Conservation (phyloP, 176 grass and related monocot species). For the Hyparrhenia diplandra region DNA sequence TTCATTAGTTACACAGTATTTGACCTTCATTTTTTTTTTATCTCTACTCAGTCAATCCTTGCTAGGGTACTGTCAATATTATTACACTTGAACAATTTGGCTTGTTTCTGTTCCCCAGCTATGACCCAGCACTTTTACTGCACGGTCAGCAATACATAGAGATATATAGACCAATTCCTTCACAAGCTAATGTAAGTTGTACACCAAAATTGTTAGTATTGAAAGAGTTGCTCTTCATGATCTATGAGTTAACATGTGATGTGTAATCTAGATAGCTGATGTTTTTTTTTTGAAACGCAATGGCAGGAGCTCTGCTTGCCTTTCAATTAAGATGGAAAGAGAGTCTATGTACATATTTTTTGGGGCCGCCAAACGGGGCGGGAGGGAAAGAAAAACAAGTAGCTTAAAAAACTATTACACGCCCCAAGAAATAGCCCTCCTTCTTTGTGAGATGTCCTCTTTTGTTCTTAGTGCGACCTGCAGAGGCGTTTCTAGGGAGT, state of each 20-base stretch:
- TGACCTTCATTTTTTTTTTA: background rate
- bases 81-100: background rate
- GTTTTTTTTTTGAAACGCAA: too few relatives aligned
- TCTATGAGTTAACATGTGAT: background rate
- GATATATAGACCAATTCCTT: constrained; percentile 11
- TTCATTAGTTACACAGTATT: background rate
- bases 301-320: too few relatives aligned
- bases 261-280: background rate
- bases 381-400: too few relatives aligned
- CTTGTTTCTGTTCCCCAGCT: constrained; percentile 12
- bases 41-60: background rate
- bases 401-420: too few relatives aligned
- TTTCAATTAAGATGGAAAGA: too few relatives aligned
- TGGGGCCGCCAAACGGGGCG: too few relatives aligned
- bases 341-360: too few relatives aligned
- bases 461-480: too few relatives aligned
- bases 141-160: background rate
- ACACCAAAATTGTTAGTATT: background rate
- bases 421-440: too few relatives aligned
- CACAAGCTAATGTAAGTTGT: constrained; percentile 1
- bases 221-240: background rate
- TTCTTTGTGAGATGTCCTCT: too few relatives aligned
- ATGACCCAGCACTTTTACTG: constrained; percentile 11
- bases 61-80: background rate
- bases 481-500: too few relatives aligned